Conservation (phyloP, 306 rosid species). For the Sindora glabra region DNA sequence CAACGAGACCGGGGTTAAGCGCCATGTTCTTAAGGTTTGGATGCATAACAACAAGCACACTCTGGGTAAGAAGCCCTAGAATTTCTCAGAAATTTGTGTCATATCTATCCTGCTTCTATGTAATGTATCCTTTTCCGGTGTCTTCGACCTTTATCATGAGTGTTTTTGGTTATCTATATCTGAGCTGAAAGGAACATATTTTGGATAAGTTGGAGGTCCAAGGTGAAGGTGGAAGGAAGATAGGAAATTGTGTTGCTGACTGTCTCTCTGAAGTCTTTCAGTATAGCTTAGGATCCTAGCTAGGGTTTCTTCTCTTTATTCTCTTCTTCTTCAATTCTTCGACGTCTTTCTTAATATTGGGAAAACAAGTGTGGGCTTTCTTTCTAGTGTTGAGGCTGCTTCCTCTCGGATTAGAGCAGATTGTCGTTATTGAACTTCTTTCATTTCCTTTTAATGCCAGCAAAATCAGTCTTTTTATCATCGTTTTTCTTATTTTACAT, state of each 20-base stretch:
- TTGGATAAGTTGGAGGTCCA: background rate
- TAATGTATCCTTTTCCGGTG: background rate
- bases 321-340: no score
- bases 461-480: no score
- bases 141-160: no score
- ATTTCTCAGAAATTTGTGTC: no score
- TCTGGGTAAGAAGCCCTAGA: conserved; percentile 96
- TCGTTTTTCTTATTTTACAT: no score
- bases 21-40: conserved; percentile 97
- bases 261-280: background rate
- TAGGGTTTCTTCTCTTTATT: conserved; percentile 44
- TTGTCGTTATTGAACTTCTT: no score
- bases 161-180: background rate
- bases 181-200: conserved; percentile 11
- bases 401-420: no score
- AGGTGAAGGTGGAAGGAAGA: no score
- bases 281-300: conserved; percentile 23
- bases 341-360: background rate
- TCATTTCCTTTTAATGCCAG: no score
- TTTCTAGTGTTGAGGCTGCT: background rate
- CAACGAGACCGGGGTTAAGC: conserved; percentile 69
- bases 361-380: background rate
- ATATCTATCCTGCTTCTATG: no score
- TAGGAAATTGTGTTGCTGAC: conserved; percentile 18
- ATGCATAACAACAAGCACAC: conserved; percentile 99